Conservation (phyloP, 495 filamentous ascomycete genomes). For the Lichina pygmaea region DNA sequence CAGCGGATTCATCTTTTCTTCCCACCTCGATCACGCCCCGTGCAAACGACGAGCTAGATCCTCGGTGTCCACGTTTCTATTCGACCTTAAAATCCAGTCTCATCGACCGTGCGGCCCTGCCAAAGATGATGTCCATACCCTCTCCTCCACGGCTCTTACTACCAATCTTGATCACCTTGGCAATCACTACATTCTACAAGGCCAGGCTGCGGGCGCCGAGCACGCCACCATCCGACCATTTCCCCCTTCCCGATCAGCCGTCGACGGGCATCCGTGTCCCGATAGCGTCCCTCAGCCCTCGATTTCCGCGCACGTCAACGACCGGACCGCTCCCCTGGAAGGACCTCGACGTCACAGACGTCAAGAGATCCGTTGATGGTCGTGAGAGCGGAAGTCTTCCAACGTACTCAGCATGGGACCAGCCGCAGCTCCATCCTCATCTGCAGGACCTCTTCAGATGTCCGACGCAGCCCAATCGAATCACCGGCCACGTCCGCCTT, state of each 20-base stretch:
- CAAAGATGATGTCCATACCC: slow-evolving; percentile 11
- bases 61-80: too few relatives aligned
- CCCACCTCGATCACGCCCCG: too few relatives aligned
- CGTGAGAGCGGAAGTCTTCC: not conserved
- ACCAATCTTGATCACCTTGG: slow-evolving; percentile 8
- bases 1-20: too few relatives aligned
- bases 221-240: slow-evolving; percentile 4
- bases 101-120: too few relatives aligned
- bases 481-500: slow-evolving; percentile 12
- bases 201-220: slow-evolving; percentile 2
- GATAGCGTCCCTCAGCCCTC: not conserved
- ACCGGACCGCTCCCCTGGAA: not conserved
- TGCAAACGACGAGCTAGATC: too few relatives aligned
- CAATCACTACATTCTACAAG: slow-evolving; percentile 9
- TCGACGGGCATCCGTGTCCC: slow-evolving; percentile 8
- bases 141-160: slow-evolving; percentile 11
- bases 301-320: not conserved
- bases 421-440: slow-evolving; percentile 4
- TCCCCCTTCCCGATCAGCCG: slow-evolving; percentile 4
- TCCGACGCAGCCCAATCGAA: slow-evolving; percentile 8
- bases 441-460: slow-evolving; percentile 10
- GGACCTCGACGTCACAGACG: slow-evolving; percentile 3
- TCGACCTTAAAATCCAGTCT: too few relatives aligned
- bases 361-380: slow-evolving; percentile 6
- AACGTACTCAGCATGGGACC: not conserved